Evolutionary conservation across 768 basidiomycete genomes (phyloP), one percentile per base, ranked within the genome.

Genomic region (Lactifluus pinguis): DNA sequence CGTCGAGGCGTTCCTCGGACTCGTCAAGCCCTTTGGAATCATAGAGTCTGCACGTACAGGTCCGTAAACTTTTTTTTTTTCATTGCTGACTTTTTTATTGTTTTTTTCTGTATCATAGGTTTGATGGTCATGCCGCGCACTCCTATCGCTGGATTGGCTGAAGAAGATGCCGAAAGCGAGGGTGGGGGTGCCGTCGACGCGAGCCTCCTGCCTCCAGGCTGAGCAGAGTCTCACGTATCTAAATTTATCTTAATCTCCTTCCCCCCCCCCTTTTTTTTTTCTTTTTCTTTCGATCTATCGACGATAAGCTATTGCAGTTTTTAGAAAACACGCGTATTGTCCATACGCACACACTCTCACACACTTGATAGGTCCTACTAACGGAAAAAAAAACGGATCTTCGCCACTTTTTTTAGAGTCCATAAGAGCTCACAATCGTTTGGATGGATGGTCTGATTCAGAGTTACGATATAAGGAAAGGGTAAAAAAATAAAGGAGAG

Each of bases 41-140:
- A 80, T 99, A 55, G 97, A 99, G 76, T 88, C 92, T 32, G 95
- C 97, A 21, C 78, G 97, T 57, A 94, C 93, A 38, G 95, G 95
- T 95, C 63, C 60, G 83, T 42, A 7, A 29, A 29, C 4, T 6
- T 14, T 76, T 10, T 38, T 56, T 17, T 51, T 32, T 5, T 15
- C 5, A 17, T 42, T 32, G 15, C 21, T 10, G 17, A 6, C 17
- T 50, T 39, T 52, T 38, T 38, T 13, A 36, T 48, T 36, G 32
- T n/a, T 17, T 25, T 7, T 41, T 11, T 36, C 36, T 4, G 29
- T 48, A 21, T 32, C 38, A 6, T 63, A 95, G 95, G 95, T 70
- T 76, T 91, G 42, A 99, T 99, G 95, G 95, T 91, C 6, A 97
- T 99, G 90, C 97, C 97, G 4, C 83, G 97, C 62, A 97, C 97